A percentile compares a stretch with the other conserved stretches of the same genome.
Conservation (phyloP, 345 rosid species). For the Hypericum androsaemum region DNA sequence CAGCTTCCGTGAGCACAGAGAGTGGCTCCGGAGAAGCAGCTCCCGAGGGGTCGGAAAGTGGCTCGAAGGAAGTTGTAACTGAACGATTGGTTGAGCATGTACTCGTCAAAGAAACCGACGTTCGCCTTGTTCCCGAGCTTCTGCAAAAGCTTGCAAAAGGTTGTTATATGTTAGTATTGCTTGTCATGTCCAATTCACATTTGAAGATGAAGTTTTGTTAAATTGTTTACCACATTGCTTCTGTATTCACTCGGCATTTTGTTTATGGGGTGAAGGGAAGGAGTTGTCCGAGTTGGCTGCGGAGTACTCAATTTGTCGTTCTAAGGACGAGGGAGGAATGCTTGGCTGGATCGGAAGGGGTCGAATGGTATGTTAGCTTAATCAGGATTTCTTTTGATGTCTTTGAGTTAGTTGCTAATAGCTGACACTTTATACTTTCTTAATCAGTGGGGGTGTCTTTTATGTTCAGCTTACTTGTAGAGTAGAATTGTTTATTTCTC, state of each 20-base stretch:
- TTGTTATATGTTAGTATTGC: slow-evolving; percentile 26
- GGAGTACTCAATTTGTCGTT: slow-evolving; percentile 75
- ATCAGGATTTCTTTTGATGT: too few species aligned
- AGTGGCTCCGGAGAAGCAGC: slow-evolving; percentile 20
- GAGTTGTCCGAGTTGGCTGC: slow-evolving; percentile 85
- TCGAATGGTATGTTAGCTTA: slow-evolving; percentile 53
- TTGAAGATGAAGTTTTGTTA: not conserved
- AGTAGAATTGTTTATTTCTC: too few species aligned
- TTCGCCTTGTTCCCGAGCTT: slow-evolving; percentile 23
- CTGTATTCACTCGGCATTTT: slow-evolving; percentile 2
- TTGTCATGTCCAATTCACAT: too few species aligned
- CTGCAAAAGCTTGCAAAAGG: slow-evolving; percentile 44
- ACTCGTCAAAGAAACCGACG: slow-evolving; percentile 66
- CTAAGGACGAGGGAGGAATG: slow-evolving; percentile 77
- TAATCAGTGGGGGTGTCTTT: too few species aligned
- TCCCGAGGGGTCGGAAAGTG: too few species aligned
- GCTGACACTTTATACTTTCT: too few species aligned
- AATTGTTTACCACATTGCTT: not conserved
- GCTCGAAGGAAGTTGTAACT: slow-evolving; percentile 12
- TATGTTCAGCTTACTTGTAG: too few species aligned
- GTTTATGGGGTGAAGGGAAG: slow-evolving; percentile 44
- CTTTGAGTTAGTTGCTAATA: too few species aligned
- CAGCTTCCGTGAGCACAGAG: slow-evolving; percentile 55
- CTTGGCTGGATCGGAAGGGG: slow-evolving; percentile 90
- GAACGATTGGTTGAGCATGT: slow-evolving; percentile 81